Evolutionary conservation across 768 basidiomycete genomes (phyloP).

Genomic region (Lyophyllum decastes): DNA sequence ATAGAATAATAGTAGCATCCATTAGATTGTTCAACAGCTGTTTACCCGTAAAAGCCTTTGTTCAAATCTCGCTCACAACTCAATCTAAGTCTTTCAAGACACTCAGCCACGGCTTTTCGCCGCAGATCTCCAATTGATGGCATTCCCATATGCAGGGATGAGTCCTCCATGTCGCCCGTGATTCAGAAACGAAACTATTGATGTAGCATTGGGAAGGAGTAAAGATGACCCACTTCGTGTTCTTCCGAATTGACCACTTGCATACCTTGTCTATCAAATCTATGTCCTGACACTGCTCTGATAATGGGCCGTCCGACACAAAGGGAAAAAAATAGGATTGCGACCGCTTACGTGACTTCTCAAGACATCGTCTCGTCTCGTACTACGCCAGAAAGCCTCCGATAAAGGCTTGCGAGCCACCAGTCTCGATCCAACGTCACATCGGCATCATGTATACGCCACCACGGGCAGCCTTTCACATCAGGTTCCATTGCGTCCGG

Average conservation of each 20-base stretch:
- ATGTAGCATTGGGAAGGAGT: constrained; percentile 2
- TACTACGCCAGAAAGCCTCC: constrained; percentile 8
- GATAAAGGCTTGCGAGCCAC: background rate
- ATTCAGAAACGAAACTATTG: constrained; percentile 2
- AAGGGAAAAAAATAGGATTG: background rate
- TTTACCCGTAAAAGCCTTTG: constrained; percentile 2
- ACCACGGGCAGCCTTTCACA: constrained; percentile 3
- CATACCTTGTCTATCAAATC: constrained; percentile 9
- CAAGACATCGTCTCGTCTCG: background rate
- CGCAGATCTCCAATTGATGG: constrained; percentile 17
- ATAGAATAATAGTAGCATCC: constrained; percentile 1
- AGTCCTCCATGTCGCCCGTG: background rate
- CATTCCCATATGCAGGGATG: constrained; percentile 17
- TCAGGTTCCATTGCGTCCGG: constrained; percentile 1
- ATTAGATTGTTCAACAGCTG: background rate
- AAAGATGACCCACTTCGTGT: constrained; percentile 2
- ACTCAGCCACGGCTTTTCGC: background rate
- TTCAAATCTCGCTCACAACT: background rate
- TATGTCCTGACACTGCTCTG: background rate
- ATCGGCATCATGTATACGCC: constrained; percentile 6
- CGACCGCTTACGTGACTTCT: constrained; percentile 7
- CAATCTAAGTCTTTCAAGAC: constrained; percentile 6
- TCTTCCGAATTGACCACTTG: background rate
- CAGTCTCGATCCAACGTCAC: constrained; percentile 9
- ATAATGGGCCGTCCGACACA: background rate